These are phyloP conservation scores for Rhynchospora tenuis DNA, from an alignment of 176 grass and related monocot species.

Conservation along the genomic window DNA sequence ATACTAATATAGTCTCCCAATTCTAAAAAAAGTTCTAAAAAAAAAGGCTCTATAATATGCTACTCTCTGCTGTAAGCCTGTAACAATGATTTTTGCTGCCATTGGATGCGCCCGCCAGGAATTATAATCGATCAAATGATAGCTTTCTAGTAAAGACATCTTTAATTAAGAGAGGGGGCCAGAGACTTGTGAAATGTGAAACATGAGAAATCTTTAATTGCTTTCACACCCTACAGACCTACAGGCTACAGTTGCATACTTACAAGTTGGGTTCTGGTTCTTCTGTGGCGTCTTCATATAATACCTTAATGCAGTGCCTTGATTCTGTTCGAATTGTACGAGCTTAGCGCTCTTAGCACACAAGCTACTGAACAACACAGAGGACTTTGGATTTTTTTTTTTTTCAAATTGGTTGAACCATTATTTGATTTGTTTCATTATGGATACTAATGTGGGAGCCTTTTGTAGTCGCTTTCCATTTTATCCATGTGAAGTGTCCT, in stretches of 20 bases:
- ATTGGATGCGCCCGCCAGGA: not conserved
- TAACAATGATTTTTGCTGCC: conserved; percentile 13
- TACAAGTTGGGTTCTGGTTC: not conserved
- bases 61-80: not conserved
- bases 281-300: not conserved
- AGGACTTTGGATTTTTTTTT: too few relatives aligned
- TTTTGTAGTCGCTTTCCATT: too few relatives aligned
- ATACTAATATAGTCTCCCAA: too few relatives aligned
- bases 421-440: not conserved
- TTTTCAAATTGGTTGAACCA: not conserved
- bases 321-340: too few relatives aligned
- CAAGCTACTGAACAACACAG: too few relatives aligned
- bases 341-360: too few relatives aligned
- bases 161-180: not conserved
- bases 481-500: too few relatives aligned
- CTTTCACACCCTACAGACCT: not conserved
- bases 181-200: not conserved
- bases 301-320: too few relatives aligned
- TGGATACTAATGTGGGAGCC: too few relatives aligned
- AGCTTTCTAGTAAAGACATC: conserved; percentile 9
- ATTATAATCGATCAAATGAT: not conserved
- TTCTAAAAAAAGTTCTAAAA: not conserved
- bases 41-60: not conserved
- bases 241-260: too few relatives aligned
- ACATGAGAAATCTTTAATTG: conserved; percentile 3